These are phyloP conservation scores for Boletus edulis DNA, from an alignment of 768 basidiomycete genomes.

Conservation along the genomic window DNA sequence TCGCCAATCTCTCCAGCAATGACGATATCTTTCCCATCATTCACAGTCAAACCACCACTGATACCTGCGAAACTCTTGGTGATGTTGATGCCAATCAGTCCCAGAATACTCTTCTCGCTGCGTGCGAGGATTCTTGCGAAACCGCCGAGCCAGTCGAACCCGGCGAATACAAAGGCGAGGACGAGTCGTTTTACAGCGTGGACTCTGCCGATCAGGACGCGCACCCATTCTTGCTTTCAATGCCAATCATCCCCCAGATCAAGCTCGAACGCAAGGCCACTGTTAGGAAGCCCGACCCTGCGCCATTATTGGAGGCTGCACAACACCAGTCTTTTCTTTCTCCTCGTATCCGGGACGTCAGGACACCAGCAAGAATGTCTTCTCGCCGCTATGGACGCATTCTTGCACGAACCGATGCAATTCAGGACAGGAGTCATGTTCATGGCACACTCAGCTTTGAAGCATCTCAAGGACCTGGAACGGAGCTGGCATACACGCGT, in stretches of 20 bases:
- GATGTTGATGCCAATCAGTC: not conserved
- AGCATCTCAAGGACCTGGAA: not conserved
- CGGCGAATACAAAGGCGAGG: constrained; percentile 6
- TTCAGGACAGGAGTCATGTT: not conserved
- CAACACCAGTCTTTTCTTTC: constrained; percentile 14
- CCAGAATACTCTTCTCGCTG: not conserved
- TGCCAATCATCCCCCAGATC: constrained; percentile 28
- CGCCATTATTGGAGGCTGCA: not conserved
- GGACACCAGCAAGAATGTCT: constrained; percentile 10
- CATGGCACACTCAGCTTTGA: not conserved
- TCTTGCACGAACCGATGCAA: not conserved
- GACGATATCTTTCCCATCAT: not conserved
- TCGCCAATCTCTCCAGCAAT: constrained; percentile 3
- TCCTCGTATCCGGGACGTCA: constrained; percentile 18
- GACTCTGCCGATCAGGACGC: constrained; percentile 26
- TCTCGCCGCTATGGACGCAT: constrained; percentile 17
- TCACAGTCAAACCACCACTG: not conserved
- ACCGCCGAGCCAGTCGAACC: not conserved
- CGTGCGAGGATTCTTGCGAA: not conserved
- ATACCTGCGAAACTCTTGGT: not conserved
- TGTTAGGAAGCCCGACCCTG: constrained; percentile 10
- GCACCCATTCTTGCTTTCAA: constrained; percentile 24
- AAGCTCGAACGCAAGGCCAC: constrained; percentile 27
- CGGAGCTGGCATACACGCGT: not conserved
- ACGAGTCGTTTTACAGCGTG: constrained; percentile 23